These are phyloP conservation scores for Ananas comosus DNA, from an alignment of 176 grass and related monocot genomes.

Conservation along the genomic window DNA sequence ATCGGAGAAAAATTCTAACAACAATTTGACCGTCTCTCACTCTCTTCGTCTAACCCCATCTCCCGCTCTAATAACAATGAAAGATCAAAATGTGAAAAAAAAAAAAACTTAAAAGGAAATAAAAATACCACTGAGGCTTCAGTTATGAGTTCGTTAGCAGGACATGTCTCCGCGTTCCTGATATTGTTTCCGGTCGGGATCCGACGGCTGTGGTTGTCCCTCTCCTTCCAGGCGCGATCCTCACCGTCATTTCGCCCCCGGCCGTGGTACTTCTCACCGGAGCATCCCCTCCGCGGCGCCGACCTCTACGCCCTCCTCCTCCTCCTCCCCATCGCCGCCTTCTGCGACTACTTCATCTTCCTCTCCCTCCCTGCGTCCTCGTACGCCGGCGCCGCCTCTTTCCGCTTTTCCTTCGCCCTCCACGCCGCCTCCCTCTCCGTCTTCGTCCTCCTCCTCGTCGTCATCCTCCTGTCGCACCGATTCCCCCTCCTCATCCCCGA, in stretches of 20 bases:
- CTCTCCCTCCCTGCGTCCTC: background rate
- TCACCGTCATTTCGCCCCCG: background rate
- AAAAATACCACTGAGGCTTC: too few relatives aligned
- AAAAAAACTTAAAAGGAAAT: too few relatives aligned
- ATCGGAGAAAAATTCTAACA: too few relatives aligned
- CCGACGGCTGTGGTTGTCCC: constrained; percentile 5
- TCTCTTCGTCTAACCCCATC: too few relatives aligned
- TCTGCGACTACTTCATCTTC: too few relatives aligned
- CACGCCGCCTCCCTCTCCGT: background rate
- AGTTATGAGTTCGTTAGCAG: too few relatives aligned
- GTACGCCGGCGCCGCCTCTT: background rate
- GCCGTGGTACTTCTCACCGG: constrained; percentile 6
- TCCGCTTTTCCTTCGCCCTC: background rate
- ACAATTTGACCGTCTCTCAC: too few relatives aligned
- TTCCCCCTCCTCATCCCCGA: background rate
- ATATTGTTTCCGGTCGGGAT: constrained; percentile 1
- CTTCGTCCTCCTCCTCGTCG: background rate
- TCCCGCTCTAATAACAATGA: too few relatives aligned
- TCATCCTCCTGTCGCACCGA: background rate
- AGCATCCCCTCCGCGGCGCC: background rate
- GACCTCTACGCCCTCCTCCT: constrained; percentile 4
- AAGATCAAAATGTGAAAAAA: too few relatives aligned
- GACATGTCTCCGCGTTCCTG: background rate
- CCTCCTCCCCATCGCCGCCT: background rate
- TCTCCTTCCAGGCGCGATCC: background rate